phyloP scores from a whole-genome alignment of 129 eudicot genomes.

The Daucus carota region DNA sequence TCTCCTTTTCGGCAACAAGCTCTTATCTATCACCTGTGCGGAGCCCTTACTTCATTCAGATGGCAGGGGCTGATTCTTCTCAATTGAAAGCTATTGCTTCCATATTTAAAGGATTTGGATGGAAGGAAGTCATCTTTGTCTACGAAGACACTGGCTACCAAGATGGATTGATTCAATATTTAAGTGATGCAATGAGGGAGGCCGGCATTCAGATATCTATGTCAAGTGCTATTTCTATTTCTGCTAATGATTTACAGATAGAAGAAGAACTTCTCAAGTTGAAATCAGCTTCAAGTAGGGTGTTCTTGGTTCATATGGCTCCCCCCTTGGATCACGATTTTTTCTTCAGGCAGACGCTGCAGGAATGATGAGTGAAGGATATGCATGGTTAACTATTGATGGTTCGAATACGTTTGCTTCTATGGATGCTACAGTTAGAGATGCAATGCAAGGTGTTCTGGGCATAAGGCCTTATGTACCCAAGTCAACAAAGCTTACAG shows the following conservation, averaged over 20 bases:
- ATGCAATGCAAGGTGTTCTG: constrained; percentile 25
- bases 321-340: constrained; percentile 17
- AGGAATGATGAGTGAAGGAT: too few species aligned
- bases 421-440: constrained; percentile 6
- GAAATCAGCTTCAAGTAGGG: constrained; percentile 19
- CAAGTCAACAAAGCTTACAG: not conserved
- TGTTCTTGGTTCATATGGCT: constrained; percentile 32
- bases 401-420: constrained; percentile 3
- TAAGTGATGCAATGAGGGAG: too few species aligned
- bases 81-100: constrained; percentile 22
- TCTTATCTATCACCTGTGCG: constrained; percentile 10
- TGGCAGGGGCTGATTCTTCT: constrained; percentile 10
- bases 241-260: constrained; percentile 8
- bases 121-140: constrained; percentile 21
- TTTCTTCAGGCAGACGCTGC: constrained; percentile 19
- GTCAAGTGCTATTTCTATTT: not conserved
- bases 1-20: constrained; percentile 27
- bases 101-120: constrained; percentile 19
- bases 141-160: constrained; percentile 21
- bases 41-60: too few species aligned
- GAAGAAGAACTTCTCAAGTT: constrained; percentile 12
- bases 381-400: constrained; percentile 24
- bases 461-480: constrained; percentile 25
- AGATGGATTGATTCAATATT: constrained; percentile 11
- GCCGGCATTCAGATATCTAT: constrained; percentile 4